These are phyloP conservation scores for Neobulgaria alba DNA, from an alignment of 2,329 filamentous ascomycete genomes.

Conservation along the genomic window DNA sequence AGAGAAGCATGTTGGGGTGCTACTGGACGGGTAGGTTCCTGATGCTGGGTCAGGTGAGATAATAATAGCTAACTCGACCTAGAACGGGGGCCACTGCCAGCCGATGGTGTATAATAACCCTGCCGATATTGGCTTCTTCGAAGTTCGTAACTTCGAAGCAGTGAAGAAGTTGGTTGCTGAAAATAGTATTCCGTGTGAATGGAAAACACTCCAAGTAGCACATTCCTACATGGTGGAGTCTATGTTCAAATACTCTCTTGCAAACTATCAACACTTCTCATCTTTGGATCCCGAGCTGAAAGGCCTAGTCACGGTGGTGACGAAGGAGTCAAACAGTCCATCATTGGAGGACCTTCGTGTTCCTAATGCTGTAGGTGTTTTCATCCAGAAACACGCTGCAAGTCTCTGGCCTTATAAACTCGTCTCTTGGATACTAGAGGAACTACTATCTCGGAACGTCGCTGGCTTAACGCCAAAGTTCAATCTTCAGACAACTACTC, in stretches of 20 bases:
- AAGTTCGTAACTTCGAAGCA: conserved; percentile 58
- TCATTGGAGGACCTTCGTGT: conserved; percentile 45
- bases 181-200: conserved; percentile 60
- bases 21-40: conserved; percentile 62
- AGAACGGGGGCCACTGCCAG: conserved; percentile 69
- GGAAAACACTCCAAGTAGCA: conserved; percentile 52
- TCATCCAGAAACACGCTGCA: conserved; percentile 56
- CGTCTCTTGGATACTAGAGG: conserved; percentile 60
- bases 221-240: conserved; percentile 52
- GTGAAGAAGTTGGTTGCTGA: conserved; percentile 48
- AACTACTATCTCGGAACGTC: conserved; percentile 13
- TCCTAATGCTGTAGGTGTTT: conserved; percentile 49
- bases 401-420: conserved; percentile 81
- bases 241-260: conserved; percentile 43
- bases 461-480: conserved; percentile 18
- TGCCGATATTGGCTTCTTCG: conserved; percentile 60
- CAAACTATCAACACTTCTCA: conserved; percentile 42
- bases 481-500: conserved; percentile 68
- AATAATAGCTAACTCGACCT: conserved; percentile 2
- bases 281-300: conserved; percentile 48
- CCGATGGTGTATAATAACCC: conserved; percentile 54
- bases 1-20: conserved; percentile 75
- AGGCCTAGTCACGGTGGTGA: conserved; percentile 29
- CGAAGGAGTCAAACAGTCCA: conserved; percentile 24
- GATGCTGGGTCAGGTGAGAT: neutral